Base-by-base conservation (phyloP, 2,329 filamentous ascomycete species). In the Herpotrichia juniperi region DNA sequence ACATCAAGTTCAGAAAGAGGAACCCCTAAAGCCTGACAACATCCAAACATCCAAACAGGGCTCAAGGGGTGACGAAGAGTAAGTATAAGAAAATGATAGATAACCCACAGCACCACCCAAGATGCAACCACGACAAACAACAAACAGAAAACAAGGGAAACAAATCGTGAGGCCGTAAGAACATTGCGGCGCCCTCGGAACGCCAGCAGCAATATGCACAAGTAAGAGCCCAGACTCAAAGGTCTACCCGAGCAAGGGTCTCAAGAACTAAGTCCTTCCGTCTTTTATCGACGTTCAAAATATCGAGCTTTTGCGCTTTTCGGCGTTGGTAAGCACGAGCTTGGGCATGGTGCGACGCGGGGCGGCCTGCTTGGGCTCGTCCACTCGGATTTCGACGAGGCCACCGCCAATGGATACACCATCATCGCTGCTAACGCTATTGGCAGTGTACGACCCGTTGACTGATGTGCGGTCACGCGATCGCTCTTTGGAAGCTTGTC, bases 281-380 rank as follows among this genome's bases (percentile, higher is more conserved):
- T 57, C 39, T 44, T 40, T 51, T 34, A 22, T 32, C 17, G 24
- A 34, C 17, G 25, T 54, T 78, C 79, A 87, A 68, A 82, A 83
- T 69, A 84, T 75, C 53, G 83, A 79, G 75, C 84, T 88, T 82
- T 91, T 96, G 75, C 92, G 89, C 85, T 96, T 96, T 80, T 96
- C 92, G 57, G 87, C 89, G 73, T 86, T 93, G 61, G 90, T 93
- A 61, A 97, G 83, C 61, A 97, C 89, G 69, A 96, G 85, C 81
- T 92, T 88, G 48, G 91, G 89, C 63, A 89, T 89, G 80, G 88
- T 93, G 76, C 91, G 90, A 76, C 91, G 86, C 53, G 83, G 81
- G 35, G 73, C 72, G 58, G 84, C 81, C 35, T 78, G 78, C 64
- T 86, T 81, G 57, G 83, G 75, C 74, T 86, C 83, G 76, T 79